phyloP scores from a whole-genome alignment of 495 filamentous ascomycete genomes.

The Xylaria curta region DNA sequence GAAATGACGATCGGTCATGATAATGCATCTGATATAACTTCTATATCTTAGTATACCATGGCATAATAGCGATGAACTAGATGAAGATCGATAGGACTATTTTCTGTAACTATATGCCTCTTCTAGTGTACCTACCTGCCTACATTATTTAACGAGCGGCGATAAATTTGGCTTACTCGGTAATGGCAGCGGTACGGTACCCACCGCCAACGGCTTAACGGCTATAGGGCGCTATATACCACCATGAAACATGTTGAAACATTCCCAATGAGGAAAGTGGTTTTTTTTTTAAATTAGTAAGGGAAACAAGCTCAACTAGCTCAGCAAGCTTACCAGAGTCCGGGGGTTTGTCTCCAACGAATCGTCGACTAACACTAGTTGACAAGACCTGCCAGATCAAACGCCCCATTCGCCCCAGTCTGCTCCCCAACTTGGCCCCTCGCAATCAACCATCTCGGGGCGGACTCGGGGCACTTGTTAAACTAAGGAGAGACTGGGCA shows the following conservation, averaged over 20 bases:
- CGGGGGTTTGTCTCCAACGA: constrained; percentile 5
- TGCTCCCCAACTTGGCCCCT: constrained; percentile 1
- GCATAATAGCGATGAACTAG: neutral
- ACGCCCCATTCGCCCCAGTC: constrained; percentile 12
- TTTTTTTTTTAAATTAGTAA: neutral
- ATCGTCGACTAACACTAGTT: neutral
- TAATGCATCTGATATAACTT: neutral
- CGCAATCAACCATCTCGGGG: constrained; percentile 21
- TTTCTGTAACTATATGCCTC: too few relatives aligned
- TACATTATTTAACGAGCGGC: too few relatives aligned
- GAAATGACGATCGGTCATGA: constrained; percentile 7
- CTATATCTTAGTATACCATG: neutral
- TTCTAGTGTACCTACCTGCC: too few relatives aligned
- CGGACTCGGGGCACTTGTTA: too few relatives aligned
- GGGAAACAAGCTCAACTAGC: neutral
- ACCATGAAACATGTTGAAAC: constrained; percentile 25
- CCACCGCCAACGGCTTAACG: neutral
- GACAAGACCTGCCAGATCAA: constrained; percentile 22
- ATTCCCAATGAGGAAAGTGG: constrained; percentile 16
- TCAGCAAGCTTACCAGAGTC: neutral
- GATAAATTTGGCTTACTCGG: neutral
- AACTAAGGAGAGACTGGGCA: neutral
- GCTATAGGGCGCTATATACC: neutral
- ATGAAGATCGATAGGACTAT: neutral
- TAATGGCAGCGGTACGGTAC: neutral